A percentile compares a stretch with the other conserved stretches of the same genome.
Evolutionary conservation across 2,329 filamentous ascomycete genomes (phyloP).

Genomic region (Trichoderma aggressivum): DNA sequence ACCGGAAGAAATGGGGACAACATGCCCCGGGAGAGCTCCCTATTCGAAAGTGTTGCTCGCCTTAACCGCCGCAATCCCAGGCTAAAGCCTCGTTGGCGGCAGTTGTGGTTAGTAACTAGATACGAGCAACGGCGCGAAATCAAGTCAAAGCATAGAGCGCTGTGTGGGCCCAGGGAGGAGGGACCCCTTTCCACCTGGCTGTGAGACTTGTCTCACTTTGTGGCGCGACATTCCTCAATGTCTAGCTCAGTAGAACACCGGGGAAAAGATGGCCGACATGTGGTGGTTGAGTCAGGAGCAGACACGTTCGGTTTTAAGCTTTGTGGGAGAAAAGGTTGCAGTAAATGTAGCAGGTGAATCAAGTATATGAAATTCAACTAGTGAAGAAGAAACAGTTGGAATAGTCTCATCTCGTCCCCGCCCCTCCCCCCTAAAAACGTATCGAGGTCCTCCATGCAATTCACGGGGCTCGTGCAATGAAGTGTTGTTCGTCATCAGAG

Average conservation of each 20-base stretch:
- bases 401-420: not conserved
- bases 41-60: not conserved
- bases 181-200: not conserved
- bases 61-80: not conserved
- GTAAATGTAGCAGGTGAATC: not conserved
- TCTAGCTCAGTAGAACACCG: not conserved
- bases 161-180: not conserved
- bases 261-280: not conserved
- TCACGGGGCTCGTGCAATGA: not conserved
- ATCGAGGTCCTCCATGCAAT: not conserved
- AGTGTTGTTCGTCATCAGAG: conserved; percentile 20
- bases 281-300: not conserved
- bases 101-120: conserved; percentile 1
- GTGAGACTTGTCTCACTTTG: not conserved
- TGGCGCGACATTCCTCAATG: not conserved
- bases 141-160: not conserved
- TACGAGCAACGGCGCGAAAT: not conserved
- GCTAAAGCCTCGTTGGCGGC: not conserved
- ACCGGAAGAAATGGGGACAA: not conserved
- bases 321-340: not conserved
- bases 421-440: not conserved
- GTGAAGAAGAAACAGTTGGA: not conserved
- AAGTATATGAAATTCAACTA: not conserved
- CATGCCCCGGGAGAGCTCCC: not conserved
- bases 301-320: not conserved